Percentiles rank a stretch among this genome's conserved stretches.
These are phyloP conservation scores for Russula earlei DNA, from an alignment of 768 basidiomycete species.

Conservation along the genomic window DNA sequence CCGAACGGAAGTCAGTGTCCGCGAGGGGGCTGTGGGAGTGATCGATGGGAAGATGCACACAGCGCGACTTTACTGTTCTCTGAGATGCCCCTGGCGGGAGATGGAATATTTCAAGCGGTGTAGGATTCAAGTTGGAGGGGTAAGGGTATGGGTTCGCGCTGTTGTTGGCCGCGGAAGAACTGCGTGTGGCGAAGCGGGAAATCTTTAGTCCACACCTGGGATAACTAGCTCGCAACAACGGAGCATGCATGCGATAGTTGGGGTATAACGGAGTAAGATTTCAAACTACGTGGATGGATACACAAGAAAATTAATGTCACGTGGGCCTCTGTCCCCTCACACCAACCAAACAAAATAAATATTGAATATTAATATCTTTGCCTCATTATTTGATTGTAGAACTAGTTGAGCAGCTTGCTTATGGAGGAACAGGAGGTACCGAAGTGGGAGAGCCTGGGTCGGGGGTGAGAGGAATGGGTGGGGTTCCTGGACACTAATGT, in stretches of 20 bases:
- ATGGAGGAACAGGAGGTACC: slow-evolving; percentile 10
- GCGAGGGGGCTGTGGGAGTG: slow-evolving; percentile 8
- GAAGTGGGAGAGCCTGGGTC: slow-evolving; percentile 2
- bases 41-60: slow-evolving; percentile 22
- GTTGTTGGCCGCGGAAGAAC: slow-evolving; percentile 12
- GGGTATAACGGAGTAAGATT: neutral
- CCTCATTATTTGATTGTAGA: neutral
- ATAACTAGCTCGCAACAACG: neutral
- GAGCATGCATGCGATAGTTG: neutral
- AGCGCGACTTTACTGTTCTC: slow-evolving; percentile 31
- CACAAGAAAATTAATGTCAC: neutral
- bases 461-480: neutral
- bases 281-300: no score
- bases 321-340: no score
- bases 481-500: neutral
- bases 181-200: neutral
- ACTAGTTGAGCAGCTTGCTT: neutral
- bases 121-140: slow-evolving; percentile 27
- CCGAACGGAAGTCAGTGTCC: neutral
- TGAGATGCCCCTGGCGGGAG: slow-evolving; percentile 28
- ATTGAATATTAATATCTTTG: neutral
- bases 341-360: no score
- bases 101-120: slow-evolving; percentile 35
- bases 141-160: slow-evolving; percentile 29
- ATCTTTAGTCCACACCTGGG: neutral